phyloP scores from a whole-genome alignment of 176 grass and related monocot genomes.

The Pharus latifolius region DNA sequence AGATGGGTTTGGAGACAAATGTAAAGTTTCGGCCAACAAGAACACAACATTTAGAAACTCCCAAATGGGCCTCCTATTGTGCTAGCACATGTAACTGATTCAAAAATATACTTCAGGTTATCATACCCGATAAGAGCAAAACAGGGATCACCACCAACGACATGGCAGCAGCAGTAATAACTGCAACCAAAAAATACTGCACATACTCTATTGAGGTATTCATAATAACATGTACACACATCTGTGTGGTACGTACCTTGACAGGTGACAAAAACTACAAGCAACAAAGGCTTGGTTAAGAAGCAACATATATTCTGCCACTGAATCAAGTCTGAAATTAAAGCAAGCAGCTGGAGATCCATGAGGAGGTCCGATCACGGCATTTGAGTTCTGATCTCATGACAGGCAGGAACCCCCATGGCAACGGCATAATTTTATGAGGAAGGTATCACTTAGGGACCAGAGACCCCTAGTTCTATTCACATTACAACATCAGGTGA shows the following conservation, averaged over 20 bases:
- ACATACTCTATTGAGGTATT: too few relatives aligned
- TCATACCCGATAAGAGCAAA: background rate
- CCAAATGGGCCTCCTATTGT: background rate
- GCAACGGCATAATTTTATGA: background rate
- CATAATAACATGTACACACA: background rate
- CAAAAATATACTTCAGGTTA: background rate
- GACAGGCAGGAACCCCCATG: too few relatives aligned
- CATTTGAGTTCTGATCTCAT: too few relatives aligned
- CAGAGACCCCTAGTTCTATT: background rate
- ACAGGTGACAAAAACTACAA: background rate
- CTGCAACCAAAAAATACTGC: background rate
- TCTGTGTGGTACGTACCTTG: background rate
- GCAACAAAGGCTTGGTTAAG: background rate
- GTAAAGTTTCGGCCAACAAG: conserved; percentile 13
- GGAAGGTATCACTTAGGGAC: background rate
- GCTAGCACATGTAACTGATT: background rate
- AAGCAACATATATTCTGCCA: too few relatives aligned
- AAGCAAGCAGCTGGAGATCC: conserved; percentile 4
- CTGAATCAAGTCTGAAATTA: background rate
- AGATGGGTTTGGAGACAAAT: conserved; percentile 9
- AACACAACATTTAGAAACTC: background rate
- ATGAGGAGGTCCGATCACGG: too few relatives aligned
- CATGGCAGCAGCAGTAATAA: background rate
- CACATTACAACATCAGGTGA: background rate
- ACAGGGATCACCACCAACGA: background rate